Base-by-base conservation (phyloP, 495 filamentous ascomycete species). In the Immersiella caudata region DNA sequence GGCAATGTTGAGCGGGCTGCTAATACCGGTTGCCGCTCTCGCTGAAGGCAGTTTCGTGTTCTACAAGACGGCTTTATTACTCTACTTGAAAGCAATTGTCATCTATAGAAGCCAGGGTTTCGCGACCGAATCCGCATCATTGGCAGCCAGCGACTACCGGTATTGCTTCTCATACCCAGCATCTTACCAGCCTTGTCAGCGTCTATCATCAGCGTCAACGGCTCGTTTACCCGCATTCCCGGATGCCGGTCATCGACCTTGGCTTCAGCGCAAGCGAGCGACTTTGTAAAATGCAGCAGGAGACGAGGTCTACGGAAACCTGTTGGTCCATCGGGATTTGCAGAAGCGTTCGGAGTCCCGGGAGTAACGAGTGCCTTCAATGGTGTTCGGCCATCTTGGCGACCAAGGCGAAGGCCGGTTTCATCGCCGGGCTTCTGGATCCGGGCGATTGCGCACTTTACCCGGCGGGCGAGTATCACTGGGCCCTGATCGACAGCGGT, bases 401-500 rank as follows among this genome's bases (percentile, higher is more conserved):
- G 21, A 25, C 25, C 25, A 29, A 27, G 52, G 20, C 24, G 52
- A 11, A 24, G 52, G 24, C 12, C 33, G 5, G 40, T 46, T 46
- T 46, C 40, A 46, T 46, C 40, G 11, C 11, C 40, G 40, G 40
- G 40, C 40, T 5, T 12, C 40, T 18, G 40, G 14, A 2, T 12
- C 40, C 18, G 54, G 26, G 6, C 2, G 40, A 46, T 59, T 59
- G 33, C 27, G 57, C 57, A 36, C 6, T 59, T 62, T 49, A 62
- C 33, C 36, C 59, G 61, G 49, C 26, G 40, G 40, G 40, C 40
- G 40, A 46, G 40, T 46, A 46, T 46, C 40, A 46, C 40, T 18
- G 40, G 16, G 4, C 5, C 49, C 5, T 54, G 46, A 63, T 63
- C 61, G 61, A 63, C 61, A 25, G 25, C 61, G 61, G 61, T 24